Conservation (phyloP, 768 basidiomycete species). For the Lactarius pseudohatsudake region DNA sequence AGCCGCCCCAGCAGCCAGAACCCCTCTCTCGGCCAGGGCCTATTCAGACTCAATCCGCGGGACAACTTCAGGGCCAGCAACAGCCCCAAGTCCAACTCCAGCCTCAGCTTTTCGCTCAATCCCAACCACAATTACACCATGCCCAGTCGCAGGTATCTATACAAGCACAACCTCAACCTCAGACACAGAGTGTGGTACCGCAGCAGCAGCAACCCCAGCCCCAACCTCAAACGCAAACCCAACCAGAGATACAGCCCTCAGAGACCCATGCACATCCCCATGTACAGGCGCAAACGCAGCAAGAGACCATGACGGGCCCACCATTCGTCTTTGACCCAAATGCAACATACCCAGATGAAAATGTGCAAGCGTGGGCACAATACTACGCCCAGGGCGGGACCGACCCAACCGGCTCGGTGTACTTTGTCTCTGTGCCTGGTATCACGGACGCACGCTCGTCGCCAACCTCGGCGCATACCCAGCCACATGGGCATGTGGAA, state of each 20-base stretch:
- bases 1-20: slow-evolving; percentile 22
- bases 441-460: slow-evolving; percentile 46
- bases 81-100: slow-evolving; percentile 33
- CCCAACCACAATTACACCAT: slow-evolving; percentile 30
- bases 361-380: slow-evolving; percentile 83
- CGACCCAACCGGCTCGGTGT: slow-evolving; percentile 73
- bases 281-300: slow-evolving; percentile 43
- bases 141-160: slow-evolving; percentile 34
- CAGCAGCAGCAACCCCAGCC: slow-evolving; percentile 29
- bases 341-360: slow-evolving; percentile 69
- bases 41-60: slow-evolving; percentile 20
- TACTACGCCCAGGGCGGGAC: slow-evolving; percentile 81
- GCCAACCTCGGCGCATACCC: neutral
- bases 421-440: slow-evolving; percentile 78
- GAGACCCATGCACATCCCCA: slow-evolving; percentile 28
- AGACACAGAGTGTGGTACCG: slow-evolving; percentile 28
- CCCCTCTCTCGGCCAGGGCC: slow-evolving; percentile 6
- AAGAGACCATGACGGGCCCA: slow-evolving; percentile 38
- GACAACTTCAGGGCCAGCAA: slow-evolving; percentile 34
- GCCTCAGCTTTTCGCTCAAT: slow-evolving; percentile 16
- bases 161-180: slow-evolving; percentile 39
- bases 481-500: neutral
- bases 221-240: slow-evolving; percentile 34
- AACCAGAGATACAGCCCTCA: slow-evolving; percentile 19
- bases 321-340: slow-evolving; percentile 63